Evolutionary conservation across 768 basidiomycete species (phyloP), one percentile per base, ranked within the genome.

Genomic region (Pleurotus giganteus): DNA sequence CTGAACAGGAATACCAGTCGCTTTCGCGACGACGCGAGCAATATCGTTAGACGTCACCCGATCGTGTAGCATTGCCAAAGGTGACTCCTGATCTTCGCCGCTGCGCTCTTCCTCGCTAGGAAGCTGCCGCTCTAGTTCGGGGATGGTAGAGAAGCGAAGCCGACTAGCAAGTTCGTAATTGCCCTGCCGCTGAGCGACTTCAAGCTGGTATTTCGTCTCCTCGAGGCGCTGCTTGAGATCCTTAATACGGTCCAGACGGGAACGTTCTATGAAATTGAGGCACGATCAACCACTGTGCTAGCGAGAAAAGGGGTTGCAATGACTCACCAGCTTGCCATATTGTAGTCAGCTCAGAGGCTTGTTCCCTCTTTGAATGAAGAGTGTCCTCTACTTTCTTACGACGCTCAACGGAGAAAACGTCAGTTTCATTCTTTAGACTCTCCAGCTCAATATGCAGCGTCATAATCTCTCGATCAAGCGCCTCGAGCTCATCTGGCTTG

Each of bases 361-460:
- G 80, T 31, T 77, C 74, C 37, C 84, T 80, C 67, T 86, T 94
- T 41, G 60, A 59, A 45, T 76, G 67, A 31, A 94, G 71, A 50
- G 86, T 78, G 9, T 65, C 69, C 63, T 94, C 88, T 24, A 94
- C 87, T 53, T 82, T 82, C 4, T 68, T 65, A 55, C 85, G 73
- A 43, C 94, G 73, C 67, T 91, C 91, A 1, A 86, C 81, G 47
- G 88, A 91, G 69, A 92, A 91, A 1, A 87, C 81, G 61, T 97
- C 94, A 0, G 78, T 76, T 70, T 96, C 94, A 41, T 92, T 94
- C 73, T 90, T 93, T 58, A 96, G 73, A 60, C 87, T 90, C 68
- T 94, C 93, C 5, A 91, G 72, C 65, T 97, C 94, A 59, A 95
- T 97, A 66, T 95, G 86, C 13, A 94, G 73, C 0, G 91, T 94